Base-by-base conservation (phyloP, 305 asterid species). In the Fraxinus greggii region DNA sequence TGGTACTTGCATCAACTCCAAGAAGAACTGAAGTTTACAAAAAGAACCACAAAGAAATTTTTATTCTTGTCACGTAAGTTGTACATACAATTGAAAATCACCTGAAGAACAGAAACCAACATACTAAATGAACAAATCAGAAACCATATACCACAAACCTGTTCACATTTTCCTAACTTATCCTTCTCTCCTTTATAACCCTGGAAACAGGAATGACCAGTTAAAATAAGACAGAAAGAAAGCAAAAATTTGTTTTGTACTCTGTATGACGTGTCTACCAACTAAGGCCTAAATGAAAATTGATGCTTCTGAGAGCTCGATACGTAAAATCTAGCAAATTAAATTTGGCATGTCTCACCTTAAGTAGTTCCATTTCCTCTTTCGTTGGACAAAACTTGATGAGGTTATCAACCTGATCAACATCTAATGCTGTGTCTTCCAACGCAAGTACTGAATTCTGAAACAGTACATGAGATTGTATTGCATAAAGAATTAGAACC, bases 1-100 rank as follows among this genome's bases (percentile, higher is more conserved):
- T 80, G 98, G 98, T 48, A 95, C 98, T 92, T 95, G 97, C 98
- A 95, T 95, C 93, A 95, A 82, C 89, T 91, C 97, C 89, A 91
- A 83, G 92, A 93, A 94, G 88, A 93, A 95, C 98, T 95, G 89
- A 65, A 79, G 77, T 85, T 48, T 17, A 23, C 65, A 87, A 75
- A 83, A 56, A 31, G 17, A 81, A 40, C 24, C 40, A 79, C 9
- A 80, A 32, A 72, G 19, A 19, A 78, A 24, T 70, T 59, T 80
- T 77, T 77, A 78, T 77, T 40, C 80, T 82, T 23, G 78, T 79
- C 32, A 78, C 78, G 38, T 9, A 75, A 72, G 80, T 31, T 77
- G 78, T 19, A 48, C 72, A 33, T 29, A 80, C 5, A 40, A 29
- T 76, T 51, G 56, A 80, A 82, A 80, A 82, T 79, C 69, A 72